Percentiles rank a stretch among this genome's conserved stretches.
These are phyloP conservation scores for Yamadazyma spencermartinsiae DNA, from an alignment of 1,139 yeast genomes.

Conservation along the genomic window DNA sequence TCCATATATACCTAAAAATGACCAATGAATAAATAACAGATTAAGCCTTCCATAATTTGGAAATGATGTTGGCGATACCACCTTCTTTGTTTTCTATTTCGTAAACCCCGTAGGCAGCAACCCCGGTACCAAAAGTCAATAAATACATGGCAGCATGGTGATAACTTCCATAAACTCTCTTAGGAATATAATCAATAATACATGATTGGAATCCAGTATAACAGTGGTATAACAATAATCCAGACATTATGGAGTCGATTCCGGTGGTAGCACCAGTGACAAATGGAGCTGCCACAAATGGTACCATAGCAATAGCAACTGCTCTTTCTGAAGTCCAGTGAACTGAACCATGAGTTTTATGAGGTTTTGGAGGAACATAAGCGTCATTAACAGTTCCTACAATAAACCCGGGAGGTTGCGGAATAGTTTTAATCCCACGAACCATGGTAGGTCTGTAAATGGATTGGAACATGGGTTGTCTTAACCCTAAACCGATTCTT, in stretches of 20 bases:
- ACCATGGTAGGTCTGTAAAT: slow-evolving; percentile 19
- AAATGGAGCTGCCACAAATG: slow-evolving; percentile 72
- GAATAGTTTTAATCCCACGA: slow-evolving; percentile 40
- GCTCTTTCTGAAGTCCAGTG: slow-evolving; percentile 88
- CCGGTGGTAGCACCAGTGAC: slow-evolving; percentile 69
- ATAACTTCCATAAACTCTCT: slow-evolving; percentile 75
- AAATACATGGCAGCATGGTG: slow-evolving; percentile 64
- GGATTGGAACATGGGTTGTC: slow-evolving; percentile 13
- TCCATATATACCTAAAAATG: slow-evolving; percentile 1
- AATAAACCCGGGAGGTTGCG: slow-evolving; percentile 69
- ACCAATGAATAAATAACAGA: slow-evolving; percentile 1
- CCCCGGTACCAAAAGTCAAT: slow-evolving; percentile 68
- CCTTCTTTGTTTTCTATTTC: slow-evolving; percentile 70
- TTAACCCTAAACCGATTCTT: slow-evolving; percentile 15
- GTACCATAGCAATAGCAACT: slow-evolving; percentile 68
- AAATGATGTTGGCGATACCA: slow-evolving; percentile 36
- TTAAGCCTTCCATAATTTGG: slow-evolving; percentile 43
- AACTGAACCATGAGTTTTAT: slow-evolving; percentile 72
- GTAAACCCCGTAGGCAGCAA: slow-evolving; percentile 79
- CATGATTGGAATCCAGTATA: slow-evolving; percentile 84
- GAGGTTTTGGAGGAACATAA: slow-evolving; percentile 59
- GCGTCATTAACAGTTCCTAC: slow-evolving; percentile 84
- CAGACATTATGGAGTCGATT: slow-evolving; percentile 67
- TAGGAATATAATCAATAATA: slow-evolving; percentile 86
- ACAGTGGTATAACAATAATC: slow-evolving; percentile 67